These are phyloP conservation scores for Penicillium glabrum DNA, from an alignment of 2,329 filamentous ascomycete species.

Conservation along the genomic window DNA sequence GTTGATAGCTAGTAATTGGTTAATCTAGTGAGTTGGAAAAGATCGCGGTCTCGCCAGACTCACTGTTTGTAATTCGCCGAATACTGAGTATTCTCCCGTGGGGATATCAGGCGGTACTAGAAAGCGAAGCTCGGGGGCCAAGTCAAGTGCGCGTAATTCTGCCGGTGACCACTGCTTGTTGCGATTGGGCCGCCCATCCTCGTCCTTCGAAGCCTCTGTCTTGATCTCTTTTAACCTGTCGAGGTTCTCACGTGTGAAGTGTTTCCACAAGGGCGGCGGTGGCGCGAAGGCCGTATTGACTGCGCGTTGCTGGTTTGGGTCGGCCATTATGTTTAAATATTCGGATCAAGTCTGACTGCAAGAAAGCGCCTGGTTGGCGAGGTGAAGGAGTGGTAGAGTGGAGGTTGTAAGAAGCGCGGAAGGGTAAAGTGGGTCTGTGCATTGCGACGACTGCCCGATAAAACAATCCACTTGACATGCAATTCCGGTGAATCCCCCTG, in stretches of 20 bases:
- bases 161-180: constrained; percentile 35
- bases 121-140: constrained; percentile 71
- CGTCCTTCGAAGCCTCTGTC: constrained; percentile 33
- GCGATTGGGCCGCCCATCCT: constrained; percentile 26
- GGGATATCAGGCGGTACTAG: constrained; percentile 82
- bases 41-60: constrained; percentile 12
- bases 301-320: constrained; percentile 48
- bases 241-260: constrained; percentile 77
- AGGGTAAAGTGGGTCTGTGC: constrained; percentile 17
- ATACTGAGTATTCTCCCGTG: constrained; percentile 68
- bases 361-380: background rate
- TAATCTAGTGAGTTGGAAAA: background rate
- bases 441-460: background rate
- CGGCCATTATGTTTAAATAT: constrained; percentile 62
- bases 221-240: constrained; percentile 57
- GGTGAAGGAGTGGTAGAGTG: background rate
- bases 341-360: background rate
- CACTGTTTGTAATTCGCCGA: constrained; percentile 67
- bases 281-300: constrained; percentile 72
- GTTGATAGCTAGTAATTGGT: constrained; percentile 50
- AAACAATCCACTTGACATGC: background rate
- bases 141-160: constrained; percentile 40
- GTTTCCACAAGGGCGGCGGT: constrained; percentile 85
- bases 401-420: constrained; percentile 3
- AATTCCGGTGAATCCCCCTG: background rate